Base-by-base conservation (phyloP, 2,329 filamentous ascomycete genomes). In the Penicillium sp. region DNA sequence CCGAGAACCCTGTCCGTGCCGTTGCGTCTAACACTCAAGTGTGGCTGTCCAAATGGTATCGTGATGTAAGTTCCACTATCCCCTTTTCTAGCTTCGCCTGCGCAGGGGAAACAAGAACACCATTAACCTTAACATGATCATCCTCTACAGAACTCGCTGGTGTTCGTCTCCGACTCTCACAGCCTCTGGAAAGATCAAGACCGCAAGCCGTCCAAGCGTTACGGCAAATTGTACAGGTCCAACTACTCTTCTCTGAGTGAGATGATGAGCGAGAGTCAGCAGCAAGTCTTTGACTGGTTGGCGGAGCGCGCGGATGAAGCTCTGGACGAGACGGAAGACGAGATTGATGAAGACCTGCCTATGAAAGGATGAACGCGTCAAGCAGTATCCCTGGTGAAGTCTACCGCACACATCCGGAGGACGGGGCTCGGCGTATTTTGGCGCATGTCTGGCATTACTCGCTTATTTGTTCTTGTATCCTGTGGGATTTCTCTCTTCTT, bases 1-100 rank as follows among this genome's bases (percentile, higher is more conserved):
- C 88, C 26, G 89, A 86, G 40, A 83, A 91, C 58, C 86, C 86
- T 33, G 83, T 97, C 19, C 87, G 91, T 13, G 89, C 92, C 1
- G 86, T 97, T 68, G 91, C 91, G 37, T 93, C 95, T 65, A 85
- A 87, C 30, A 90, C 96, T 60, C 83, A 85, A n/a, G 82, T 84
- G 19, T 81, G 76, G 62, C 82, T 93, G 0, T 89, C 87, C 1
- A 81, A 82, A 26, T 98, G 94, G 94, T 98, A 97, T 78, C 90
- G 89, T 72, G 83, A 87, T 25, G 82, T 83, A 78, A 71, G 76
- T 70, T 33, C 30, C 30, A 11, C n/a, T 8, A 43, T 4, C 11
- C 3, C 22, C 2, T 25, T 5, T 6, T 6, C 5, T 38, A 8
- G 10, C 11, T 1, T 2, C 11, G 38, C 8, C 8, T 52, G 35